Conservation (phyloP, 1,284 basidiomycete species). For the Fomitopsis pinicola region DNA sequence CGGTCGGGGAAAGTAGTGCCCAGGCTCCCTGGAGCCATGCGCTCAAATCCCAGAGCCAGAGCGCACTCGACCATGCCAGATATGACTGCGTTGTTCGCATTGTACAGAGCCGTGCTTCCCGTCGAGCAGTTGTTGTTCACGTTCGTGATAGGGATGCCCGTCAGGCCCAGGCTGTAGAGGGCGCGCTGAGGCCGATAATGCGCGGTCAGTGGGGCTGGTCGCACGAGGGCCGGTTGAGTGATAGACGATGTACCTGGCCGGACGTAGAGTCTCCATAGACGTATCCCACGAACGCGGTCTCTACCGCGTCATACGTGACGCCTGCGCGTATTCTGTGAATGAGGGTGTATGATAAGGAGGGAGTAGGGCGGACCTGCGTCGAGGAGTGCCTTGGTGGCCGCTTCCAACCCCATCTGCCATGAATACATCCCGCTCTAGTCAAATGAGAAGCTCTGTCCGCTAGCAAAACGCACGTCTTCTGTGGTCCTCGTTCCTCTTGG, state of each 20-base stretch:
- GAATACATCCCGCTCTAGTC: neutral
- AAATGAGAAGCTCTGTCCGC: neutral
- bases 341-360: neutral
- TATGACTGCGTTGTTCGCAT: slow-evolving; percentile 66
- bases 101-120: slow-evolving; percentile 70
- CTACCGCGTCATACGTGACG: slow-evolving; percentile 75
- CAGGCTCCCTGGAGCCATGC: slow-evolving; percentile 79
- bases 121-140: slow-evolving; percentile 87
- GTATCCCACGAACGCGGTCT: slow-evolving; percentile 79
- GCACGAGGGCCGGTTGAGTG: neutral
- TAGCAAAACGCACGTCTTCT: slow-evolving; percentile 50
- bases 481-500: slow-evolving; percentile 62
- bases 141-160: slow-evolving; percentile 82
- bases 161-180: slow-evolving; percentile 84
- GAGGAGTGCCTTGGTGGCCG: slow-evolving; percentile 78
- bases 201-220: neutral
- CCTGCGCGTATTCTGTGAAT: slow-evolving; percentile 32
- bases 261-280: slow-evolving; percentile 78
- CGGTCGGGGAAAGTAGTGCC: slow-evolving; percentile 71
- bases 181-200: slow-evolving; percentile 43
- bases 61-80: slow-evolving; percentile 72
- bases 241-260: slow-evolving; percentile 54
- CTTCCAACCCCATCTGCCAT: slow-evolving; percentile 73
- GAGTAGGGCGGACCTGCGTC: slow-evolving; percentile 58
- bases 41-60: slow-evolving; percentile 84